phyloP scores from a whole-genome alignment of 2,329 filamentous ascomycete genomes.

The Periconia macrospinosa region DNA sequence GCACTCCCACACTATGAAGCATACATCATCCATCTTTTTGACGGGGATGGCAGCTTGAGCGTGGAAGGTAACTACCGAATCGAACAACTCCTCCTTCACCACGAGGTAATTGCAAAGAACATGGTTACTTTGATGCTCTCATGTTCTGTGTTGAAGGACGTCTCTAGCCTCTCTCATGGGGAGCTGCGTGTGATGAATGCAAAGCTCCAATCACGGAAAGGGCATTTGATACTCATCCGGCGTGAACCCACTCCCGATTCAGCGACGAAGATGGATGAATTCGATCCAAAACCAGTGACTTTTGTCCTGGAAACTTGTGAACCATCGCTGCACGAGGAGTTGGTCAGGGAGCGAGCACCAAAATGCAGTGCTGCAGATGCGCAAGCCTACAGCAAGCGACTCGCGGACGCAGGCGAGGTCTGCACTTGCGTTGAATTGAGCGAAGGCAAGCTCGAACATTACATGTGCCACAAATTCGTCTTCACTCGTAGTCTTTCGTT shows the following conservation, averaged over 20 bases:
- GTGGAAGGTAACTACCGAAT: slow-evolving; percentile 12
- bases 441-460: too few species aligned
- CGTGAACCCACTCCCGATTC: slow-evolving; percentile 8
- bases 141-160: slow-evolving; percentile 19
- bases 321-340: slow-evolving; percentile 1
- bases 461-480: too few species aligned
- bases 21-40: slow-evolving; percentile 15
- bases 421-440: too few species aligned
- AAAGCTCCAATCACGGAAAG: slow-evolving; percentile 12
- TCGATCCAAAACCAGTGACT: slow-evolving; percentile 8
- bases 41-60: not conserved
- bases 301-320: slow-evolving; percentile 9
- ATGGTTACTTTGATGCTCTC: slow-evolving; percentile 10
- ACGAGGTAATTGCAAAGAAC: slow-evolving; percentile 7
- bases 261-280: slow-evolving; percentile 16
- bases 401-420: too few species aligned
- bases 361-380: too few species aligned
- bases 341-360: not conserved
- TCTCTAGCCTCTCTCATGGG: slow-evolving; percentile 14
- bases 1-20: slow-evolving; percentile 11
- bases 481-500: too few species aligned
- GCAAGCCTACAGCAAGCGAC: too few species aligned
- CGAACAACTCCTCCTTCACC: slow-evolving; percentile 14
- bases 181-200: slow-evolving; percentile 17
- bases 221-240: slow-evolving; percentile 15